Evolutionary conservation across 805 yeast genomes (phyloP), one percentile per base, ranked within the genome.

Genomic region (Tetrapisispora phaffii): DNA sequence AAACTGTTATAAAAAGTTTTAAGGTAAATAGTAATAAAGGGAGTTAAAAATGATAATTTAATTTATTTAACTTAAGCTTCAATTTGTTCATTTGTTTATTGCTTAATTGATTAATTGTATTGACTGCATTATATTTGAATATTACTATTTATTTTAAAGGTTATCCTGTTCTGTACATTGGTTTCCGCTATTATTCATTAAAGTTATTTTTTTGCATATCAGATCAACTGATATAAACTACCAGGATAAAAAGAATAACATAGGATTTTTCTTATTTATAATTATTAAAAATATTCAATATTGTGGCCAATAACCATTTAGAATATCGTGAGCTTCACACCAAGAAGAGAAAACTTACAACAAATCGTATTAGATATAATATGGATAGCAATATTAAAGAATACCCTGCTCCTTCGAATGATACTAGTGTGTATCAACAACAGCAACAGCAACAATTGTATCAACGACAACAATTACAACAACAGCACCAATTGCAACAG

Each of bases 401-500:
- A 46, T 50, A 36, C 21, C 48, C 46, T 3, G 42, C 48, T 34
- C 44, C 31, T 23, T 19, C 16, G 17, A 28, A 34, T 36, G 26
- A 36, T 22, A 38, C 36, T 16, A 34, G 36, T 26, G 13, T 21
- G 10, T 46, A 40, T 24, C 48, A 35, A 42, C 48, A 43, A 40
- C 42, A 21, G 40, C 55, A 39, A 28, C 44, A 41, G 39, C 47
- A 43, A 47, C 50, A 42, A 29, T 46, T 46, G 22, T 59, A 51
- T 36, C 52, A 42, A 24, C 55, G 48, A 46, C 44, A 38, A 46
- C 39, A 21, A 31, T 6, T 22, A 8, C 26, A 42, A 17, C 35
- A 35, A 17, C 39, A 34, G 44, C 42, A 44, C 9, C 34, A 44
- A 28, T 28, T 24, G 7, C 43, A 22, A 24, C 40, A 32, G 16